Evolutionary conservation across 208 protist species (phyloP).

Genomic region (Vickermania ingenoplastis): DNA sequence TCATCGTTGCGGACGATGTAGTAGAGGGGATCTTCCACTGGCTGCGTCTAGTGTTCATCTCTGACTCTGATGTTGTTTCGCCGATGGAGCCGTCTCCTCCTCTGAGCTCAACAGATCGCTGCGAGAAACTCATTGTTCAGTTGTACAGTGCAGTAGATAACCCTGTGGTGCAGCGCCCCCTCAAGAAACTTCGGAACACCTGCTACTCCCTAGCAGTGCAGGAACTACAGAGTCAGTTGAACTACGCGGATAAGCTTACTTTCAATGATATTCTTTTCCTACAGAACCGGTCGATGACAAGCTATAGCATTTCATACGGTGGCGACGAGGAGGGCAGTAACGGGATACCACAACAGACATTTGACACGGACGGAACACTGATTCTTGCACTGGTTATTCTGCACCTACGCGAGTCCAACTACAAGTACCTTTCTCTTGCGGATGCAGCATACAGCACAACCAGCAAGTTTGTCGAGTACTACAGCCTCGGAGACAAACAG

Average conservation of each 20-base stretch:
- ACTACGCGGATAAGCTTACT: constrained; percentile 81
- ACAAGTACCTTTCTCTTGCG: constrained; percentile 71
- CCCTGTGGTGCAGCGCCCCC: constrained; percentile 41
- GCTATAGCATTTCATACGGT: constrained; percentile 18
- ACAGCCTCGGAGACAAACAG: constrained; percentile 40
- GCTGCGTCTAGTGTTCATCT: constrained; percentile 77
- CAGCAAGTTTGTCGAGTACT: constrained; percentile 82
- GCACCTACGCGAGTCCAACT: constrained; percentile 76
- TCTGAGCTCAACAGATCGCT: constrained; percentile 43
- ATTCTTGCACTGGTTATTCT: constrained; percentile 31
- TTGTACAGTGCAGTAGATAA: constrained; percentile 68
- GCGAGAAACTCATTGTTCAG: constrained; percentile 69
- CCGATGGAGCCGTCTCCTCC: constrained; percentile 30
- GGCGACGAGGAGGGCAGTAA: constrained; percentile 6
- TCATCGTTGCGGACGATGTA: constrained; percentile 73
- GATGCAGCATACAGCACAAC: constrained; percentile 28
- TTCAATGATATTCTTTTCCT: constrained; percentile 80
- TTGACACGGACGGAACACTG: not conserved
- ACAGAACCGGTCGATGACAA: constrained; percentile 54
- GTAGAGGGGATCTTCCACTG: constrained; percentile 81
- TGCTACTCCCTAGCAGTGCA: constrained; percentile 81
- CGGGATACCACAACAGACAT: not conserved
- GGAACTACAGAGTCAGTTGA: constrained; percentile 80
- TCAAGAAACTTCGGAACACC: constrained; percentile 77
- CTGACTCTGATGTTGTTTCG: constrained; percentile 45